Evolutionary conservation across 2,329 filamentous ascomycete genomes (phyloP).

Genomic region (Parastagonospora avenae): DNA sequence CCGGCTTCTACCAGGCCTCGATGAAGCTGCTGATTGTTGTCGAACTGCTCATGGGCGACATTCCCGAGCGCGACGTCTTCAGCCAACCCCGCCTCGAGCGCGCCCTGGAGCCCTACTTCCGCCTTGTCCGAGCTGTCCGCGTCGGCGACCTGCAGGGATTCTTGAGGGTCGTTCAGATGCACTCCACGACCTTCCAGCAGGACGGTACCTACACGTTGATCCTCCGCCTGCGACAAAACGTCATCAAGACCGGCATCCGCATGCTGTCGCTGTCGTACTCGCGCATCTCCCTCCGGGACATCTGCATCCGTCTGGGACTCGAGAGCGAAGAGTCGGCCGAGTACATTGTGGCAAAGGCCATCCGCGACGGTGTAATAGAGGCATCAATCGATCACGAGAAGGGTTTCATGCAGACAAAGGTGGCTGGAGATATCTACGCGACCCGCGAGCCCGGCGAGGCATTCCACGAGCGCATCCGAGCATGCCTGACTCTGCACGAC

Average conservation of each 20-base stretch:
- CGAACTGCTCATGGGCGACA: slow-evolving; percentile 97
- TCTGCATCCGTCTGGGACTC: slow-evolving; percentile 91
- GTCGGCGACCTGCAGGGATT: slow-evolving; percentile 97
- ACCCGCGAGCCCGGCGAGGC: slow-evolving; percentile 95
- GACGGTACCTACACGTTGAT: slow-evolving; percentile 97
- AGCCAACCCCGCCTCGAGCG: slow-evolving; percentile 85
- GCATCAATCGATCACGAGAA: slow-evolving; percentile 91
- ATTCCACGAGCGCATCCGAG: slow-evolving; percentile 95
- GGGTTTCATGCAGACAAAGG: slow-evolving; percentile 98
- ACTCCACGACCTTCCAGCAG: slow-evolving; percentile 84
- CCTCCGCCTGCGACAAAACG: slow-evolving; percentile 92
- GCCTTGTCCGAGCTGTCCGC: slow-evolving; percentile 91
- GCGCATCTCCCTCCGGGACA: slow-evolving; percentile 93
- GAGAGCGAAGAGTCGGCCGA: slow-evolving; percentile 97
- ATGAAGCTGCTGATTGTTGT: slow-evolving; percentile 97
- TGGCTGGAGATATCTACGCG: slow-evolving; percentile 92
- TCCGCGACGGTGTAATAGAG: slow-evolving; percentile 96
- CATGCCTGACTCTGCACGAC: slow-evolving; percentile 89
- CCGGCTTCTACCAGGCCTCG: slow-evolving; percentile 93
- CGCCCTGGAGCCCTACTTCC: slow-evolving; percentile 88
- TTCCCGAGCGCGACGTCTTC: slow-evolving; percentile 93
- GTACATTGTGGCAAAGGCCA: slow-evolving; percentile 99
- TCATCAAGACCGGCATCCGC: slow-evolving; percentile 98
- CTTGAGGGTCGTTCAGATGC: slow-evolving; percentile 79
- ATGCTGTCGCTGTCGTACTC: slow-evolving; percentile 99